A percentile compares a stretch with the other conserved stretches of the same genome.
phyloP scores from a whole-genome alignment of 495 filamentous ascomycete genomes.

The Ascodesmis nigricans region DNA sequence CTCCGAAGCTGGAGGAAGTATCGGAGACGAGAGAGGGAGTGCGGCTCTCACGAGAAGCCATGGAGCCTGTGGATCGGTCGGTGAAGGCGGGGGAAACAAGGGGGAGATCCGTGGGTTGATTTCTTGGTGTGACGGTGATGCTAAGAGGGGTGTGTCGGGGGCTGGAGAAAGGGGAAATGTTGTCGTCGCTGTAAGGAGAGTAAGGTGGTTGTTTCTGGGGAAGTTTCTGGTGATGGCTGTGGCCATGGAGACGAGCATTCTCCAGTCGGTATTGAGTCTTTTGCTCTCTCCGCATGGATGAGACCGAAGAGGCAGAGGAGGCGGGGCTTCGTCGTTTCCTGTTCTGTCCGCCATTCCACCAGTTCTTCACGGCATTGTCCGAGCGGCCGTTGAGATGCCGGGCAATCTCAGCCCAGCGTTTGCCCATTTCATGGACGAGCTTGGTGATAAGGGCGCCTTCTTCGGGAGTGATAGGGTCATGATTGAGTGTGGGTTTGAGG shows the following conservation, averaged over 20 bases:
- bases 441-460: conserved; percentile 67
- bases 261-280: too few relatives aligned
- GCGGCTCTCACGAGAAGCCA: conserved; percentile 35
- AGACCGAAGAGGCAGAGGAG: too few relatives aligned
- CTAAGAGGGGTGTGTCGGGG: conserved; percentile 16
- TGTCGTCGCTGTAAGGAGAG: conserved; percentile 9
- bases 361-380: conserved; percentile 98
- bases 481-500: conserved; percentile 74
- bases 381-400: conserved; percentile 65
- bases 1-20: conserved; percentile 39
- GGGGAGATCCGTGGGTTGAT: conserved; percentile 28
- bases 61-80: conserved; percentile 49
- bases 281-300: too few relatives aligned
- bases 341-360: conserved; percentile 96
- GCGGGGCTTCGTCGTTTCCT: conserved; percentile 39
- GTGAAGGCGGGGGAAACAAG: conserved; percentile 31
- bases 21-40: conserved; percentile 54
- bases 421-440: conserved; percentile 63
- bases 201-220: conserved; percentile 17
- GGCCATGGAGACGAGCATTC: conserved; percentile 27
- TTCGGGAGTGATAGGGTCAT: conserved; percentile 75
- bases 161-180: conserved; percentile 8
- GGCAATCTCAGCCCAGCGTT: conserved; percentile 89
- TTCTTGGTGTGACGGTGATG: conserved; percentile 21
- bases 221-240: conserved; percentile 24